Base-by-base conservation (phyloP, 768 basidiomycete species). In the Fistulinella prunicolor region DNA sequence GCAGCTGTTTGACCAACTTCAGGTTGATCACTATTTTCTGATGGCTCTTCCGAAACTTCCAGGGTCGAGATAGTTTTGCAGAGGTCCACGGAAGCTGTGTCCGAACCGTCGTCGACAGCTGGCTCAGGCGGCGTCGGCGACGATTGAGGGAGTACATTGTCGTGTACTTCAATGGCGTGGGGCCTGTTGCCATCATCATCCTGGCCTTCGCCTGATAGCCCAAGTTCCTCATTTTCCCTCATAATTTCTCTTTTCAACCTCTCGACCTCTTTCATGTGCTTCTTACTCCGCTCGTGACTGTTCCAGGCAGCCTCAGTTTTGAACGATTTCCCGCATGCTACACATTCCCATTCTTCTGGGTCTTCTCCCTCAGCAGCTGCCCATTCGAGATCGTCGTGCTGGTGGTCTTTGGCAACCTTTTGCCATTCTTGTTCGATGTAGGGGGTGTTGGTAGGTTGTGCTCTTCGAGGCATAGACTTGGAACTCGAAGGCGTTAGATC, bases 391-490 rank as follows among this genome's bases (percentile, higher is more conserved):
- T 89, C 89, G 22, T 69, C 65, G 19, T 60, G 46, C 46, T 44
- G 62, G 19, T 63, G 42, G 53, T 60, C 9, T 49, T 39, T 63
- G 46, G 79, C 71, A 3, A 84, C 69, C 55, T 80, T 82, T 65
- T 97, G 93, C 95, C 95, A 97, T 17, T 85, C 85, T 65, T 96
- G 95, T 54, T 89, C 91, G 20, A 91, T 74, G 55, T 83, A 96
- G 13, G 65, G 61, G 12, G 70, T 70, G 9, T 66, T 69, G 26
- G 39, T 42, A 3, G 10, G 21, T 43, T 42, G 54, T 16, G 54
- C 60, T n/a, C 39, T 70, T 54, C 23, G 73, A 62, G 40, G 60
- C 58, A 29, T 59, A 50, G 19, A 54, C 45, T 54, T 61, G 29
- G 47, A 7, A 8, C 22, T 26, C 37, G 71, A 67, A 9, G 65